phyloP scores from a whole-genome alignment of 2,329 filamentous ascomycete genomes.

The Hypoxylon sp. region DNA sequence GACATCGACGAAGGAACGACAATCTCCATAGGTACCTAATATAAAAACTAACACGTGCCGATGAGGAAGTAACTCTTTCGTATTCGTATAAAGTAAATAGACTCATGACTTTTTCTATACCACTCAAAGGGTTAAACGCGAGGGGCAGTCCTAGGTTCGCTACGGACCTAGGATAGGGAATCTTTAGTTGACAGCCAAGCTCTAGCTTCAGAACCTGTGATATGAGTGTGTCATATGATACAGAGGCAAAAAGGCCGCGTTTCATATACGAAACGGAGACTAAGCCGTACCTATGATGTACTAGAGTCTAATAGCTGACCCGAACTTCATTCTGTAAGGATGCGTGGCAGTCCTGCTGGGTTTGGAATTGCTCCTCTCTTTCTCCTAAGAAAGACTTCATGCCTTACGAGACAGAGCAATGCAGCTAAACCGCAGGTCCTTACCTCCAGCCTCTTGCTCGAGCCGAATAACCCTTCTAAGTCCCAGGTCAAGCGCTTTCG shows the following conservation, averaged over 20 bases:
- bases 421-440: constrained; percentile 59
- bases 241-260: background rate
- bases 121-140: constrained; percentile 2
- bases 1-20: background rate
- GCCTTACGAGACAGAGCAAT: constrained; percentile 55
- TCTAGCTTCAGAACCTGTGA: background rate
- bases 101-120: background rate
- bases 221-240: background rate
- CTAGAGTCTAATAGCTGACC: background rate
- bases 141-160: background rate
- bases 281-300: background rate
- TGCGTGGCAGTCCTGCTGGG: background rate
- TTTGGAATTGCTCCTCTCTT: background rate
- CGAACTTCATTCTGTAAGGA: background rate
- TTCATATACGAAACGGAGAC: background rate
- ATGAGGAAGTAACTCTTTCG: constrained; percentile 1
- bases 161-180: background rate
- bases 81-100: background rate
- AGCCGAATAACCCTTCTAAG: constrained; percentile 62
- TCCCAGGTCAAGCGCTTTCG: constrained; percentile 76
- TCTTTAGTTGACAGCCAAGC: background rate
- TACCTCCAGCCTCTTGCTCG: constrained; percentile 52
- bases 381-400: constrained; percentile 8
- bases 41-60: background rate
- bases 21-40: background rate